Evolutionary conservation across 2,329 filamentous ascomycete species (phyloP), one percentile per base, ranked within the genome.

Genomic region (Hypoxylon sp.): DNA sequence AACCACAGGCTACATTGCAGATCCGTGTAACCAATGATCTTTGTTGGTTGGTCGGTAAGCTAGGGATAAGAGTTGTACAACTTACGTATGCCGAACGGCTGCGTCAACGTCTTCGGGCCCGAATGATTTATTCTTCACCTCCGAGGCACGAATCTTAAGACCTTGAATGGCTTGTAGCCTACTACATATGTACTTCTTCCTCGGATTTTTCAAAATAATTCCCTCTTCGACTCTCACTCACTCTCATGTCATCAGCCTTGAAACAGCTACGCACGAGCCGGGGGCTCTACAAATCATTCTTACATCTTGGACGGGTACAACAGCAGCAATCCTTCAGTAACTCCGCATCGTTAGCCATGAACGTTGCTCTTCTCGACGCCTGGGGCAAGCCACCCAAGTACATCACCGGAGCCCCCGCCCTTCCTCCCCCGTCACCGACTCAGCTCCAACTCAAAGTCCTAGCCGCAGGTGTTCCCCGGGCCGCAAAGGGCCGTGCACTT

Each of bases 381-480:
- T 65, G 62, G 62, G 62, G 62, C 21, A 54, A 48, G 42, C 48
- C 62, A 27, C 62, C 62, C 21, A 48, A 57, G 21, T 63, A 63
- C 17, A 57, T 62, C 44, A 65, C 51, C 11, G 31, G 32, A 2
- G 57, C 19, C 2, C 52, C 63, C 1, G 6, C 44, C n/a, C 57
- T 62, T 2, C 57, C 63, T 19, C 27, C 47, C 27, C 63, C 63
- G n/a, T 62, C 63, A 21, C 63, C 63, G 5, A 48, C 51, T 27
- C 57, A 66, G 24, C 29, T 62, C 15, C 63, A 66, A 13, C 63
- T 66, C 31, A 66, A 62, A 32, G 21, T 66, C 0, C 51, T 66
- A 47, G 63, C 63, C 37, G 57, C 47, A 15, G 63, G 63, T 21
- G 57, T 66, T 39, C 63, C 63, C 29, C 63, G 63, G 11, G 52